These are phyloP conservation scores for Monosporascus ibericus DNA, from an alignment of 2,329 filamentous ascomycete species.

Conservation along the genomic window DNA sequence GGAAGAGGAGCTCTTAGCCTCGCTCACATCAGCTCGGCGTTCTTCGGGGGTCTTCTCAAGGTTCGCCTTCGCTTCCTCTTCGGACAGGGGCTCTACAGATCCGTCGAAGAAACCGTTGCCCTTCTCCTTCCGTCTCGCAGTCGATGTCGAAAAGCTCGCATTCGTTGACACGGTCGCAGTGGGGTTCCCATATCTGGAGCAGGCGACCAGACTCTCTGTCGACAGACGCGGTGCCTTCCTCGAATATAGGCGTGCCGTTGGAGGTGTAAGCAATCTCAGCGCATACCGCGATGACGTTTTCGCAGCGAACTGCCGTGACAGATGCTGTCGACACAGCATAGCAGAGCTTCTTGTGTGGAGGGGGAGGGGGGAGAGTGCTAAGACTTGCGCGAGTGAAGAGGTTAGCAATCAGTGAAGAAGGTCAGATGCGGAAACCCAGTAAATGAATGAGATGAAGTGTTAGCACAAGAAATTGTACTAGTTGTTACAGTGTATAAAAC, in stretches of 20 bases:
- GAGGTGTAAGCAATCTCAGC: slow-evolving; percentile 12
- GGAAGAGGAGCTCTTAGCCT: slow-evolving; percentile 36
- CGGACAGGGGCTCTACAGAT: slow-evolving; percentile 42
- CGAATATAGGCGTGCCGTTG: slow-evolving; percentile 18
- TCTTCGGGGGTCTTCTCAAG: slow-evolving; percentile 40
- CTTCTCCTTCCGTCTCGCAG: slow-evolving; percentile 33
- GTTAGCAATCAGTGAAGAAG: too few relatives aligned
- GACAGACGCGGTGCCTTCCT: slow-evolving; percentile 13
- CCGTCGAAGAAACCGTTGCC: slow-evolving; percentile 45
- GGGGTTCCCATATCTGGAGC: slow-evolving; percentile 10
- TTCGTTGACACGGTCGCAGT: slow-evolving; percentile 7
- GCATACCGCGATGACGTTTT: slow-evolving; percentile 16
- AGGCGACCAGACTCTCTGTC: slow-evolving; percentile 14
- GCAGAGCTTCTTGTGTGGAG: not conserved
- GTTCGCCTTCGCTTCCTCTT: slow-evolving; percentile 48
- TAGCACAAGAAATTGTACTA: too few relatives aligned
- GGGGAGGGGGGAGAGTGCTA: too few relatives aligned
- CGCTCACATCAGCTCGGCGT: slow-evolving; percentile 41
- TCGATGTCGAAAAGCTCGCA: slow-evolving; percentile 32
- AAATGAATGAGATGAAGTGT: too few relatives aligned
- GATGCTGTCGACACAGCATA: slow-evolving; percentile 28
- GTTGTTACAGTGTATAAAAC: too few relatives aligned
- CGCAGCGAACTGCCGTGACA: slow-evolving; percentile 23
- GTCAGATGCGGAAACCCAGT: too few relatives aligned
- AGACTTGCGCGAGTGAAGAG: too few relatives aligned